A percentile compares a stretch with the other conserved stretches of the same genome.
These are phyloP conservation scores for Candida ortonii DNA, from an alignment of 805 yeast genomes.

Conservation along the genomic window DNA sequence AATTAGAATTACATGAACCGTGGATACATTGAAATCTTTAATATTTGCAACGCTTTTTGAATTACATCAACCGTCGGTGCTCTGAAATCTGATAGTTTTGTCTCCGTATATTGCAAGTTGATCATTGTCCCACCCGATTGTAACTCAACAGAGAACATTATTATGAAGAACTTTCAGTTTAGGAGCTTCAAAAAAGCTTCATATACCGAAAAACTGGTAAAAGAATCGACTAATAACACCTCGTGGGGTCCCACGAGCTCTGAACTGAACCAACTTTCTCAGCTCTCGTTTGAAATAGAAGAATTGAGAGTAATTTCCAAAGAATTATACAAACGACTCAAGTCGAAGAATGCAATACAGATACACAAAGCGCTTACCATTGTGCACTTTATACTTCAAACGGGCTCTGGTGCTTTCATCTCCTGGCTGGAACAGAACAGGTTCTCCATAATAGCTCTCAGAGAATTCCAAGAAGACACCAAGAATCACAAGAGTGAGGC, in stretches of 20 bases:
- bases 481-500: conserved; percentile 17
- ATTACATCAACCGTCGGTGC: too few species aligned
- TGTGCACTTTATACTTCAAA: conserved; percentile 47
- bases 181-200: conserved; percentile 29
- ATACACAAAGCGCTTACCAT: conserved; percentile 52
- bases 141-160: too few species aligned
- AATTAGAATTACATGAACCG: too few species aligned
- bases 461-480: conserved; percentile 29
- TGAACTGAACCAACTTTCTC: conserved; percentile 50
- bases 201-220: conserved; percentile 30
- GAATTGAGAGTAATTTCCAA: conserved; percentile 39
- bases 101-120: too few species aligned
- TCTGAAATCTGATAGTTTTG: too few species aligned
- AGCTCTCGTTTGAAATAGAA: conserved; percentile 40
- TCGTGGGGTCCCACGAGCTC: conserved; percentile 50
- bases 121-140: too few species aligned
- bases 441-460: conserved; percentile 28
- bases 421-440: conserved; percentile 45
- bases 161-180: conserved; percentile 29
- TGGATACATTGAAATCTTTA: too few species aligned
- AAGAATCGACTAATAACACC: conserved; percentile 49
- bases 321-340: conserved; percentile 41
- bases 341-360: conserved; percentile 36
- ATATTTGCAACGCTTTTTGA: too few species aligned
- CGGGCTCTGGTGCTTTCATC: conserved; percentile 51